Evolutionary conservation across 345 rosid species (phyloP).

Genomic region (Syzygium aromaticum): DNA sequence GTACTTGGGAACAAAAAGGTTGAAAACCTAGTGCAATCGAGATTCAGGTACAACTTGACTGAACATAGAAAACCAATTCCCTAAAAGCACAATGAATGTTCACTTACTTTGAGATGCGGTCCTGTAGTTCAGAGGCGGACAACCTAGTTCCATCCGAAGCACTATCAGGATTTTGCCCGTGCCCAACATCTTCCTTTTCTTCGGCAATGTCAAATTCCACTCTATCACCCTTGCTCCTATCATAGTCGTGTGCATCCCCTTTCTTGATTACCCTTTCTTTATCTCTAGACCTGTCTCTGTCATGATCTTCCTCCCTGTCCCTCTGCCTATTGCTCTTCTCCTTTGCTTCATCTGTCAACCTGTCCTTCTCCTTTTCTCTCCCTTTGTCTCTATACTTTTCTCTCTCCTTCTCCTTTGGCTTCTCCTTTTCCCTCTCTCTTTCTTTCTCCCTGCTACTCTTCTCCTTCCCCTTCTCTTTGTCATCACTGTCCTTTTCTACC

Average conservation of each 20-base stretch:
- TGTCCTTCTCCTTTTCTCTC: slow-evolving; percentile 29
- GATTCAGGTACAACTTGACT: neutral
- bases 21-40: neutral
- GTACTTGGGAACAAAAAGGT: neutral
- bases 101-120: slow-evolving; percentile 67
- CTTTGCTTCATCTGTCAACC: slow-evolving; percentile 32
- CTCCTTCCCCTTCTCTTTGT: slow-evolving; percentile 37
- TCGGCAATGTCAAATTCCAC: slow-evolving; percentile 24
- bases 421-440: slow-evolving; percentile 32
- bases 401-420: slow-evolving; percentile 13
- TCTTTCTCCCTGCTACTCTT: slow-evolving; percentile 23
- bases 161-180: slow-evolving; percentile 19
- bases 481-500: slow-evolving; percentile 26
- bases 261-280: slow-evolving; percentile 25
- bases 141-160: slow-evolving; percentile 22
- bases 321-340: slow-evolving; percentile 18
- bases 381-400: slow-evolving; percentile 11
- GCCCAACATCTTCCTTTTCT: slow-evolving; percentile 22
- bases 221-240: slow-evolving; percentile 17
- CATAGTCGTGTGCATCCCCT: slow-evolving; percentile 21
- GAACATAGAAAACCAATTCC: neutral
- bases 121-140: slow-evolving; percentile 34
- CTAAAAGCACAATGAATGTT: neutral
- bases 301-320: slow-evolving; percentile 23
- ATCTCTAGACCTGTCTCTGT: slow-evolving; percentile 28